These are phyloP conservation scores for Cladosporium sp. DNA, from an alignment of 2,329 filamentous ascomycete genomes.

Conservation along the genomic window DNA sequence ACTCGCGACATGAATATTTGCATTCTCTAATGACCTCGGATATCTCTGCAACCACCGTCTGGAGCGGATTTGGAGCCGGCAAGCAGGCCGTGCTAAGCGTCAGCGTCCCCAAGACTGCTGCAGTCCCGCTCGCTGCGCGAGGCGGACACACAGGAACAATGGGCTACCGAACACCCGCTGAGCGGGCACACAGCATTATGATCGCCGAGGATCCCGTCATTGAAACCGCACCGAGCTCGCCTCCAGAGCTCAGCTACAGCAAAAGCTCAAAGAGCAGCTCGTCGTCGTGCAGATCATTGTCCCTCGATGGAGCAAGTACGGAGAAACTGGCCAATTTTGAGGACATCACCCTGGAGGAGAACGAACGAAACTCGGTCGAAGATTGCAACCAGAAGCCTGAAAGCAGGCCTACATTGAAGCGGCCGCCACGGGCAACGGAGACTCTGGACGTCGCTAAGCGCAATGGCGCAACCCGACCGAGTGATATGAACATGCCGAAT, in stretches of 20 bases:
- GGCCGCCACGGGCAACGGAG: constrained; percentile 18
- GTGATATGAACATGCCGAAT: background rate
- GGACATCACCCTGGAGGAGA: constrained; percentile 78
- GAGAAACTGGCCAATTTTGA: constrained; percentile 83
- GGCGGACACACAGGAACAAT: constrained; percentile 14
- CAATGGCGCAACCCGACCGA: background rate
- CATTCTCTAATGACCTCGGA: constrained; percentile 17
- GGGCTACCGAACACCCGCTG: constrained; percentile 10
- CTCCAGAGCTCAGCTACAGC: constrained; percentile 54
- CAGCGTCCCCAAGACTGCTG: constrained; percentile 15
- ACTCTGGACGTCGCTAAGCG: constrained; percentile 3
- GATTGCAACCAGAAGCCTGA: constrained; percentile 38
- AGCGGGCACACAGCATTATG: constrained; percentile 15
- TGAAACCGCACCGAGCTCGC: constrained; percentile 21
- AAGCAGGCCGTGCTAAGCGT: constrained; percentile 16
- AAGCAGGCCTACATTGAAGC: constrained; percentile 24
- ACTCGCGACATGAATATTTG: constrained; percentile 19
- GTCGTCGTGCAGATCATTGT: constrained; percentile 80
- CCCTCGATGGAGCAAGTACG: constrained; percentile 45
- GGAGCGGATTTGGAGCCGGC: constrained; percentile 12
- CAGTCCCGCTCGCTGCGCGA: constrained; percentile 9
- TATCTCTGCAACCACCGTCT: constrained; percentile 8
- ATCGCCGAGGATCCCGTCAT: constrained; percentile 18
- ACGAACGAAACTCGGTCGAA: constrained; percentile 38
- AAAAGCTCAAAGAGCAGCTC: constrained; percentile 75